Evolutionary conservation across 306 rosid species (phyloP).

Genomic region (Arachis hypogaea): DNA sequence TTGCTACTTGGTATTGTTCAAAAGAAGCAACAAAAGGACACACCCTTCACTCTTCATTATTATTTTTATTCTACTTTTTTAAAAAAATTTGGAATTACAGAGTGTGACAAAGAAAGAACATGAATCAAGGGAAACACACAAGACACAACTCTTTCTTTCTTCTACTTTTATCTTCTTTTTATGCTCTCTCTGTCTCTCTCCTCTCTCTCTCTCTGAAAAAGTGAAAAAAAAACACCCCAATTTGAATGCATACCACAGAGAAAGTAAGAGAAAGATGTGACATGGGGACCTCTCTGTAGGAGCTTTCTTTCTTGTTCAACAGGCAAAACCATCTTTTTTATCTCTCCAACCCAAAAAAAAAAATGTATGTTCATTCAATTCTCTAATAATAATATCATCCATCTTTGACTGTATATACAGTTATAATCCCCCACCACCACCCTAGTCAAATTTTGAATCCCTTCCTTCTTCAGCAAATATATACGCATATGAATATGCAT

Average conservation of each 20-base stretch:
- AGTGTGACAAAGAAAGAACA: constrained; percentile 56
- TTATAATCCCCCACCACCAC: constrained; percentile 37
- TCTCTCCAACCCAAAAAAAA: constrained; percentile 36
- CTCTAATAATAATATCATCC: constrained; percentile 47
- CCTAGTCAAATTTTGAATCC: constrained; percentile 36
- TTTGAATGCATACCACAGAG: constrained; percentile 45
- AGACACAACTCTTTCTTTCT: constrained; percentile 43
- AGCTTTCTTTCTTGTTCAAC: constrained; percentile 48
- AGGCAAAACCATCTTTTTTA: constrained; percentile 43
- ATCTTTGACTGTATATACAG: constrained; percentile 54
- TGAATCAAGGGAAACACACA: constrained; percentile 48
- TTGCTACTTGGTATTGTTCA: constrained; percentile 44
- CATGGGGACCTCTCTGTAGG: constrained; percentile 26
- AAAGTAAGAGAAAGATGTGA: constrained; percentile 9
- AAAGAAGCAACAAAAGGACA: constrained; percentile 48
- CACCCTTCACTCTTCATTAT: constrained; percentile 17
- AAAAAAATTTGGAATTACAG: constrained; percentile 21
- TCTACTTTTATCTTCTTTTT: constrained; percentile 55
- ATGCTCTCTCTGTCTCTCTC: constrained; percentile 19
- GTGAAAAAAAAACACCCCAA: constrained; percentile 41
- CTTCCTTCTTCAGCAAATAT: constrained; percentile 1
- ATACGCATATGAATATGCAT: constrained; percentile 30
- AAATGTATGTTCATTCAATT: constrained; percentile 44
- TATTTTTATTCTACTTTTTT: constrained; percentile 43
- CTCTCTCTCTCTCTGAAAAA: constrained; percentile 42